Evolutionary conservation across 2,329 filamentous ascomycete species (phyloP), one percentile per base, ranked within the genome.

Genomic region (Aureobasidium sp.): DNA sequence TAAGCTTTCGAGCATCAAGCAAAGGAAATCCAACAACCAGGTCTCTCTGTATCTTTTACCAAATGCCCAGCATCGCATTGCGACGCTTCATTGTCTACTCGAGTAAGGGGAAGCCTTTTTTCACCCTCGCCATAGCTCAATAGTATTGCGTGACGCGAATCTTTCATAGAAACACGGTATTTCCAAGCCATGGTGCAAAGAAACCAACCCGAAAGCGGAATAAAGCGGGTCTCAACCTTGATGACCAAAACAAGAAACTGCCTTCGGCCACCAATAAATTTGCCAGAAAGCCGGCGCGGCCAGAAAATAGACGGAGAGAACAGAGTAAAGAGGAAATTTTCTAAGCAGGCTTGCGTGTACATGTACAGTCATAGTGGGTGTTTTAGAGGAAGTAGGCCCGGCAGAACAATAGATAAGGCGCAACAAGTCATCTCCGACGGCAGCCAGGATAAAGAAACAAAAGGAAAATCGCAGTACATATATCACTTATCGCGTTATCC

Each of bases 181-280:
- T 29, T n/a, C 10, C 54, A 36, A 37, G 42, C 41, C 41, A 45
- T 32, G 16, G 54, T 58, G 7, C 37, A 32, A 15, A 21, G 21
- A 37, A 45, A 11, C 53, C 54, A 58, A 21, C 21, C 54, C 54
- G 13, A 21, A 58, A 45, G 8, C 54, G 54, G 54, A 11, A 47
- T 30, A 58, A 57, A 58, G 54, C 41, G 54, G 54, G 54, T 47
- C 53, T 29, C 2, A 10, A 44, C 42, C 42, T 47, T 47, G 54
- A 58, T 58, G 42, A 13, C 29, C n/a, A 29, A 36, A 36, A 27
- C 32, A 45, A 45, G 54, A 58, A 58, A 58, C 7, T 21, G 9
- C 37, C n/a, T 10, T 15, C 54, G 47, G 54, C 32, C 54, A 47
- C 54, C 30, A 58, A 27, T 30, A 47, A 45, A 57, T 21, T 45